phyloP scores from a whole-genome alignment of 129 eudicot species.

The Deinandra increscens region DNA sequence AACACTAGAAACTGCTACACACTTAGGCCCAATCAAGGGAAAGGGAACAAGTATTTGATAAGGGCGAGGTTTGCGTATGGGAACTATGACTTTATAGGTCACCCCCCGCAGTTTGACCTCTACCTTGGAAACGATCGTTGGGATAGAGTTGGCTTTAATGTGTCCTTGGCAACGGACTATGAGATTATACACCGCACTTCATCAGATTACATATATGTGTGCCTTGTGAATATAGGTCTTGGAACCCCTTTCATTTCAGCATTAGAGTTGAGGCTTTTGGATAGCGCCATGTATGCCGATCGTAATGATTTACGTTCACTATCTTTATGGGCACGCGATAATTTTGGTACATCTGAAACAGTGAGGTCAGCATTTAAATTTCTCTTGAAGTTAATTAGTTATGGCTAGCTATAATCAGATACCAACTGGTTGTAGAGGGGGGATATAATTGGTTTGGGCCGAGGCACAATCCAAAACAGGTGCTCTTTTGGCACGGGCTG shows the following conservation, averaged over 20 bases:
- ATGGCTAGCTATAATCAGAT: not conserved
- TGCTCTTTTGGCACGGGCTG: too few relatives aligned
- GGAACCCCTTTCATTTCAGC: constrained; percentile 43
- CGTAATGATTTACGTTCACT: constrained; percentile 15
- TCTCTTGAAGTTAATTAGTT: not conserved
- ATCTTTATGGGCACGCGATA: not conserved
- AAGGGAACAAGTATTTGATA: constrained; percentile 32
- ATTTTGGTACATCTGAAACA: constrained; percentile 16
- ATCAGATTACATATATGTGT: constrained; percentile 39
- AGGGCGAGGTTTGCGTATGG: constrained; percentile 47
- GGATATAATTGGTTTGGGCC: too few relatives aligned
- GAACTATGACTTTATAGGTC: constrained; percentile 38
- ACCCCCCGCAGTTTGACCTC: constrained; percentile 38
- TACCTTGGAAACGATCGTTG: constrained; percentile 44
- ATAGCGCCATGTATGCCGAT: constrained; percentile 10
- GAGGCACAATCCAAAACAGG: too few relatives aligned
- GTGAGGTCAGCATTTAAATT: constrained; percentile 22
- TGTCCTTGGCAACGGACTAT: not conserved
- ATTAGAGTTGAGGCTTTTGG: constrained; percentile 37
- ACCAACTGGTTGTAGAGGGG: too few relatives aligned
- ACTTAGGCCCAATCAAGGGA: constrained; percentile 35
- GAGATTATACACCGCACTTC: constrained; percentile 47
- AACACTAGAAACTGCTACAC: constrained; percentile 52
- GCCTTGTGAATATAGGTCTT: constrained; percentile 36
- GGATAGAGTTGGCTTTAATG: constrained; percentile 23